These are phyloP conservation scores for Alternaria postmessia DNA, from an alignment of 2,329 filamentous ascomycete species.

Conservation along the genomic window DNA sequence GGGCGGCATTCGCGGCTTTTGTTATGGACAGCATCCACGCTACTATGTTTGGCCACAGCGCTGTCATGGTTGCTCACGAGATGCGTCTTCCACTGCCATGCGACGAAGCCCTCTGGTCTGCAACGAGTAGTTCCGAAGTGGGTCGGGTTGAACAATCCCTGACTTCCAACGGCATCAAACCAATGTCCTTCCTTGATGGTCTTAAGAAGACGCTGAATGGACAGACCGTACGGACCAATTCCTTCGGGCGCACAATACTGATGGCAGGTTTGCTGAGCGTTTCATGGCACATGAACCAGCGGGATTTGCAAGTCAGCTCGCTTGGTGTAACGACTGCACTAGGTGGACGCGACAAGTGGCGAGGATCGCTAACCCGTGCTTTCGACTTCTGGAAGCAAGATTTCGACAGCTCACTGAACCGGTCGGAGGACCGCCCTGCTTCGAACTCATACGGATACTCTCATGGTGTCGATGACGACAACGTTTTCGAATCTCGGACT, in stretches of 20 bases:
- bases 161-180: conserved; percentile 81
- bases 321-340: conserved; percentile 81
- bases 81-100: conserved; percentile 91
- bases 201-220: conserved; percentile 87
- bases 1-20: conserved; percentile 92
- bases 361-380: conserved; percentile 80
- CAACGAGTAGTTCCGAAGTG: conserved; percentile 86
- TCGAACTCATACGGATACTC: conserved; percentile 44
- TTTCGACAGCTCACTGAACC: conserved; percentile 82
- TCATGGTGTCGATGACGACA: conserved; percentile 63
- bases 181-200: conserved; percentile 87
- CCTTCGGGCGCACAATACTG: conserved; percentile 89
- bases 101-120: conserved; percentile 91
- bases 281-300: conserved; percentile 97
- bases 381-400: conserved; percentile 95
- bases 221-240: conserved; percentile 87
- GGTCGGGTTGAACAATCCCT: conserved; percentile 82
- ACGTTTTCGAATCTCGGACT: conserved; percentile 85
- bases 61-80: conserved; percentile 96
- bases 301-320: conserved; percentile 90
- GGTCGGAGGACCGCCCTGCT: conserved; percentile 52
- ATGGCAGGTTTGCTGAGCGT: conserved; percentile 95
- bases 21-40: conserved; percentile 95
- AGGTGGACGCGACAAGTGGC: conserved; percentile 91
- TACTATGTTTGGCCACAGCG: conserved; percentile 97